Evolutionary conservation across 2,329 filamentous ascomycete genomes (phyloP).

Genomic region (Aspergillus hortae): DNA sequence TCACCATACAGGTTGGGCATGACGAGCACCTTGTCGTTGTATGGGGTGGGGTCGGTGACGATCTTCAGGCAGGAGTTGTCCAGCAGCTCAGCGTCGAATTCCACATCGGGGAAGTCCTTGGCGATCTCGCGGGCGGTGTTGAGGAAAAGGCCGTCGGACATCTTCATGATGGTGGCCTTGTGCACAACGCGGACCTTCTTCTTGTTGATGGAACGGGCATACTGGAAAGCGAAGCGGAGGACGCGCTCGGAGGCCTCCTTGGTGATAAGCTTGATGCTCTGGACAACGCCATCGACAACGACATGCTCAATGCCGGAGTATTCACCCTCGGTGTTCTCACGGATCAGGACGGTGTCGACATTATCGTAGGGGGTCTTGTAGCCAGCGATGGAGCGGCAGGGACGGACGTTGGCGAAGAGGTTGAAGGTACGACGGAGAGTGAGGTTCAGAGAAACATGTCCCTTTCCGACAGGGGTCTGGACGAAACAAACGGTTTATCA

Average conservation of each 20-base stretch:
- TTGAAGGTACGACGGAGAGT: constrained; percentile 99
- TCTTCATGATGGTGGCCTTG: constrained; percentile 99
- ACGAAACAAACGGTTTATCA: constrained; percentile 24
- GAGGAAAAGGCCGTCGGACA: constrained; percentile 98
- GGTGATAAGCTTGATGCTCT: constrained; percentile 99
- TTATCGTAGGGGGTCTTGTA: constrained; percentile 98
- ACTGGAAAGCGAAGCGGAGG: constrained; percentile 95
- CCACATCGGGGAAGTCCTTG: constrained; percentile 92
- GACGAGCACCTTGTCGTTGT: constrained; percentile 99
- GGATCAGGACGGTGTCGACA: constrained; percentile 95
- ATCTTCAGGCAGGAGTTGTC: constrained; percentile 99
- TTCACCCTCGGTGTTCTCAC: constrained; percentile 99
- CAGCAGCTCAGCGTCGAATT: constrained; percentile 96
- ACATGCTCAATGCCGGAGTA: constrained; percentile 99
- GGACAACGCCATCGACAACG: constrained; percentile 94
- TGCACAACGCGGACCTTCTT: constrained; percentile 97
- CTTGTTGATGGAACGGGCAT: constrained; percentile 87
- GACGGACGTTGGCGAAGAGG: constrained; percentile 98
- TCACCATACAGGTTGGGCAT: constrained; percentile 98
- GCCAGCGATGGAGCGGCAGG: constrained; percentile 92
- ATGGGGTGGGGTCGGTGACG: constrained; percentile 90
- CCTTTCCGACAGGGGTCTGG: constrained; percentile 93
- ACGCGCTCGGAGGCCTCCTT: constrained; percentile 91
- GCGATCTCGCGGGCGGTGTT: constrained; percentile 77
- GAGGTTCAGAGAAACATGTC: constrained; percentile 97